Evolutionary conservation across 805 yeast species (phyloP), one percentile per base, ranked within the genome.

Genomic region (Yamadazyma akitaensis): DNA sequence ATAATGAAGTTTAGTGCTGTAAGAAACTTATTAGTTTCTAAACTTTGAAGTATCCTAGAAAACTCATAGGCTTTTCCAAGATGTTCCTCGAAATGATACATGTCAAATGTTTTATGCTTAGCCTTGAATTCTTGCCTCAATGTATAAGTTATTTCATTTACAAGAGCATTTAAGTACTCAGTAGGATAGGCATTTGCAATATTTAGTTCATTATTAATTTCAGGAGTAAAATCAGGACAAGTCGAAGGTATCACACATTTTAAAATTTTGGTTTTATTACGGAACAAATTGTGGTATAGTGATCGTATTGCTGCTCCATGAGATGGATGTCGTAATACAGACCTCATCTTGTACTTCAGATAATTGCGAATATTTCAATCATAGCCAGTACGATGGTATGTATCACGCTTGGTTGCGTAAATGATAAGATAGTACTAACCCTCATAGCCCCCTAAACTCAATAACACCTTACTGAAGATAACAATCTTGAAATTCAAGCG

Each of bases 401-500:
- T 46, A 25, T 17, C n/a, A 21, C 24, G 9, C 9, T 10, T 13
- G 6, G 10, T 7, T 7, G 5, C 12, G n/a, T 16, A 13, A 25
- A 11, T 31, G 5, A 25, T 30, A 21, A 16, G 17, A 28, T 8
- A 25, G 18, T 37, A 37, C 43, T 42, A 41, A 41, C 48, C 9
- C 2, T 11, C 2, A 25, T 33, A 47, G 50, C 44, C 50, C 2
- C 50, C 50, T 2, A 47, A 47, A 31, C 13, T 33, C 17, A 25
- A 12, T 12, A 24, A 24, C 18, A 12, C 36, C 8, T 4, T 8
- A 6, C 10, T 21, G 16, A 40, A 42, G 33, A 31, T 42, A 14
- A 64, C 68, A 1, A 61, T 70, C 2, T 47, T 72, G 41, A 72
- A 70, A 52, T 67, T 70, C 53, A 72, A 70, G 46, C 53, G 70